These are phyloP conservation scores for Exobasidium rhododendri DNA, from an alignment of 1,284 basidiomycete genomes.

Conservation along the genomic window DNA sequence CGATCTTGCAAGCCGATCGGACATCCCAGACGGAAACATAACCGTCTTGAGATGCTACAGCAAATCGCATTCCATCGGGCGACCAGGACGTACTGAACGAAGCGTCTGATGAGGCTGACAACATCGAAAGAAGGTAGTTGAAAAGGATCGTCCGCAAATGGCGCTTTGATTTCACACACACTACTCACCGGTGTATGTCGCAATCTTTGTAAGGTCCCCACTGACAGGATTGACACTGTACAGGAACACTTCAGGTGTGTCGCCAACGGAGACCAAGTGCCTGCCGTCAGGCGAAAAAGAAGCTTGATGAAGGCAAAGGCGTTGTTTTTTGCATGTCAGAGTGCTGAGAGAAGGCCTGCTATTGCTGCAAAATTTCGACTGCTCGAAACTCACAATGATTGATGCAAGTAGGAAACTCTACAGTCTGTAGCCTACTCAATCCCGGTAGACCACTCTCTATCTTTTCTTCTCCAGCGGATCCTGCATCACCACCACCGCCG, in stretches of 20 bases:
- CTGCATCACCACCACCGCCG: not conserved
- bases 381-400: conserved; percentile 27
- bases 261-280: conserved; percentile 78
- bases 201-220: conserved; percentile 31
- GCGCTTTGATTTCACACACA: no score
- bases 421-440: conserved; percentile 57
- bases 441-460: conserved; percentile 58
- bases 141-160: not conserved
- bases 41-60: conserved; percentile 80
- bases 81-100: conserved; percentile 83
- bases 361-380: no score
- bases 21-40: conserved; percentile 63
- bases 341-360: no score
- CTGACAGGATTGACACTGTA: conserved; percentile 20
- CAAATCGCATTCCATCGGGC: conserved; percentile 73
- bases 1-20: conserved; percentile 45
- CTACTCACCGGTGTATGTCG: conserved; percentile 23
- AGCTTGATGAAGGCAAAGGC: no score
- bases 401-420: conserved; percentile 34
- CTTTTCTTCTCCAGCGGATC: conserved; percentile 40
- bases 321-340: no score
- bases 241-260: conserved; percentile 72
- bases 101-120: conserved; percentile 56
- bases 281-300: conserved; percentile 73
- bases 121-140: not conserved